Conservation (phyloP, 345 rosid species). For the Microcos paniculata region DNA sequence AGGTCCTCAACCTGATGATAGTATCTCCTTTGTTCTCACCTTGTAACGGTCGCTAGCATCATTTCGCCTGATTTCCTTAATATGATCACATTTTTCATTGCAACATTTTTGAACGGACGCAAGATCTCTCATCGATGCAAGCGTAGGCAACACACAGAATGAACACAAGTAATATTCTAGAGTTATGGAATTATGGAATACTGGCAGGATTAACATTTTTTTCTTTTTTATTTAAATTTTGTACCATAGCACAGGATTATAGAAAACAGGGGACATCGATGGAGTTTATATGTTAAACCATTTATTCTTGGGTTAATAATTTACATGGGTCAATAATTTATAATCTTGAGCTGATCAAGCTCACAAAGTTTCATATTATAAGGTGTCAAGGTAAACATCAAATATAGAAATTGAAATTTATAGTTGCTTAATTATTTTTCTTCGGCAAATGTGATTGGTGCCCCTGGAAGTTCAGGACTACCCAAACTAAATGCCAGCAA, state of each 20-base stretch:
- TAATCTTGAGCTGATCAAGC: no score
- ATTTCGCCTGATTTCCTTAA: background rate
- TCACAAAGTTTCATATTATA: no score
- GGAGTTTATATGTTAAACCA: no score
- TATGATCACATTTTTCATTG: constrained; percentile 19
- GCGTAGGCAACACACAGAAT: constrained; percentile 45
- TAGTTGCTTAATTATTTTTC: constrained; percentile 52
- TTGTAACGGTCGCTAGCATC: background rate
- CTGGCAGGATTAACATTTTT: no score
- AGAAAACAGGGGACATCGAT: no score
- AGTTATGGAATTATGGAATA: no score
- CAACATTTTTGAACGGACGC: constrained; percentile 42
- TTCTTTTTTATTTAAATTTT: no score
- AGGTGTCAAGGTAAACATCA: no score
- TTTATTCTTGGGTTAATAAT: no score
- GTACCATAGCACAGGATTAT: no score
- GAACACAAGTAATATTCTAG: constrained; percentile 30
- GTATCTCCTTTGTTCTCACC: background rate
- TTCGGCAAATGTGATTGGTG: constrained; percentile 35
- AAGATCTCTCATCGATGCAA: constrained; percentile 44
- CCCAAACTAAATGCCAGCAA: constrained; percentile 47
- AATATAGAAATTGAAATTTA: no score
- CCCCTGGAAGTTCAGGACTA: constrained; percentile 41
- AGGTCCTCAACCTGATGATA: background rate
- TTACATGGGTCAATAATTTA: no score